Base-by-base conservation (phyloP, 805 yeast species). In the Yamadazyma kitorensis region DNA sequence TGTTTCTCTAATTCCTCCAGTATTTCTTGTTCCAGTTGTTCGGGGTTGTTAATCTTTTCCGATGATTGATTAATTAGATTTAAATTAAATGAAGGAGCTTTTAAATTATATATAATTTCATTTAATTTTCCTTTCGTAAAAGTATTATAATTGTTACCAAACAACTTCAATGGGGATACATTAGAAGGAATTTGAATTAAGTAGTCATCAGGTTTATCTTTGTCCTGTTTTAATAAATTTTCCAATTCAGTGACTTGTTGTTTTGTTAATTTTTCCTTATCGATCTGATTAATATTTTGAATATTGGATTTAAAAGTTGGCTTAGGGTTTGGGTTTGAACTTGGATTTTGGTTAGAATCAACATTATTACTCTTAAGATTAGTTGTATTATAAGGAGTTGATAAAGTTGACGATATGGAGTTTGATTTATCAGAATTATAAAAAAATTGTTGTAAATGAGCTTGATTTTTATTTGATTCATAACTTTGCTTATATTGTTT, bases 131-230 rank as follows among this genome's bases (percentile, higher is more conserved):
- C 64, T 33, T 62, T 61, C 8, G 73, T 67, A 35, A 53, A 67
- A 0, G 73, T 67, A 41, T 67, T 63, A 40, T 67, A 67, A 21
- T 63, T 54, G 30, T 52, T 55, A 6, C 59, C 57, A 38, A 61
- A 67, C 11, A 67, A 47, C 39, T 67, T 67, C 28, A 67, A 51
- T 1, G 73, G 73, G n/a, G 69, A 63, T 11, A 56, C 68, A 2
- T 61, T 61, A 15, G 52, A 51, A n/a, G 46, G 45, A 12, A 37
- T 16, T 28, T 36, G 42, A 8, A 33, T 37, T 10, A 30, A 41
- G 27, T 39, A 44, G 20, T 50, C 43, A 24, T 33, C 40, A 9
- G 45, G 45, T 15, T 40, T 39, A 25, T 48, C 52, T 22, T 45
- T 48, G n/a, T 47, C 51, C 27, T 46, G 43, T 8, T 44, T 41